Evolutionary conservation across 1,139 yeast species (phyloP).

Genomic region (Pichia sp.): DNA sequence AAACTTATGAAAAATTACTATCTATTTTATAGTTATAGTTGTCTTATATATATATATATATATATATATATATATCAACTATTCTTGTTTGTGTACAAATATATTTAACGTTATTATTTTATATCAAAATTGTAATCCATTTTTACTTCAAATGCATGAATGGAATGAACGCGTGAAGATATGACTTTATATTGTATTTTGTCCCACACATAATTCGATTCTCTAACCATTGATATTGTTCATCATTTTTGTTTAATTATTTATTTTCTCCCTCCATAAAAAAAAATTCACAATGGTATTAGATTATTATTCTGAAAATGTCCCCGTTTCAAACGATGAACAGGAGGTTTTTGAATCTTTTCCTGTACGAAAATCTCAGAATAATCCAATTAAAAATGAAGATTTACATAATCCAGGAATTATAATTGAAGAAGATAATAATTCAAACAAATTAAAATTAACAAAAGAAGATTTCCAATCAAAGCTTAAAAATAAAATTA

Average conservation of each 20-base stretch:
- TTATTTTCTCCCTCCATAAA: no score
- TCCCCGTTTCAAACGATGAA: conserved; percentile 16
- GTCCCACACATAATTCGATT: no score
- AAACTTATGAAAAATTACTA: conserved; percentile 28
- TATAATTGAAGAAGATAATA: conserved; percentile 6
- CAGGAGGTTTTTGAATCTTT: conserved; percentile 22
- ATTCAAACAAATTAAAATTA: background rate
- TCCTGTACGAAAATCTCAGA: background rate
- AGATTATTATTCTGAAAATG: conserved; percentile 27
- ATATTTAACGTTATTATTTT: background rate
- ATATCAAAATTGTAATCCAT: background rate
- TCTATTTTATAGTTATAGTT: conserved; percentile 1
- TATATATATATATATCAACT: background rate
- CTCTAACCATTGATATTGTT: no score
- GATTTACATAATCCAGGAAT: conserved; percentile 3
- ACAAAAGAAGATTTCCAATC: conserved; percentile 9
- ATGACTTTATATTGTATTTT: no score
- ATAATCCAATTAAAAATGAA: background rate
- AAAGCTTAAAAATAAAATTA: conserved; percentile 3
- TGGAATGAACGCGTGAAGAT: no score
- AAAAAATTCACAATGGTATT: background rate
- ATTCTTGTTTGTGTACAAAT: background rate
- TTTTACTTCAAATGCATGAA: no score
- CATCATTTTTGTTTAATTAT: no score
- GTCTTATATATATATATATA: background rate